Percentiles rank a stretch among this genome's conserved stretches.
These are phyloP conservation scores for Calonectria crousiana DNA, from an alignment of 2,329 filamentous ascomycete genomes.

Conservation along the genomic window DNA sequence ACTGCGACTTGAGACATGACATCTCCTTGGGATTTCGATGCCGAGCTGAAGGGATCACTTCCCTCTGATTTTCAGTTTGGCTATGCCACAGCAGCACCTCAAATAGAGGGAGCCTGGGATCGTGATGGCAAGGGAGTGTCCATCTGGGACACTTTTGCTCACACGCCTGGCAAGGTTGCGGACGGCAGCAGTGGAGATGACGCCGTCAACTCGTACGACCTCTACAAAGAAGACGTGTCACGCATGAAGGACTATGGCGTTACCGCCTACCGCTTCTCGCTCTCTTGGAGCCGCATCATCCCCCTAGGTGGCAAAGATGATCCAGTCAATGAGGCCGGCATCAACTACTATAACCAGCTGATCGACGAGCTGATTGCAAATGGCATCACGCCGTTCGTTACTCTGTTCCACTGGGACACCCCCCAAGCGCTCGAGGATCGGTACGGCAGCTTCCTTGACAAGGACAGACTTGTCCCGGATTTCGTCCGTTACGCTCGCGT, in stretches of 20 bases:
- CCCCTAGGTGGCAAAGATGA: slow-evolving; percentile 73
- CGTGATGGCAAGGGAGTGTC: slow-evolving; percentile 55
- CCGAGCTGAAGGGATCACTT: slow-evolving; percentile 14
- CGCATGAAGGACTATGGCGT: slow-evolving; percentile 70
- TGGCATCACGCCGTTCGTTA: slow-evolving; percentile 71
- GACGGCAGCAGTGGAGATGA: slow-evolving; percentile 55
- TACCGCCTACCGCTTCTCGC: slow-evolving; percentile 72
- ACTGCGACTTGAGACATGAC: slow-evolving; percentile 6
- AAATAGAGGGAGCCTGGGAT: slow-evolving; percentile 56
- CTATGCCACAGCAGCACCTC: slow-evolving; percentile 26
- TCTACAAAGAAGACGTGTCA: slow-evolving; percentile 62
- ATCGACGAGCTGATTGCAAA: slow-evolving; percentile 67
- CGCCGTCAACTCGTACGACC: slow-evolving; percentile 53
- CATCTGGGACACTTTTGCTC: slow-evolving; percentile 56
- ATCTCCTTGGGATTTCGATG: slow-evolving; percentile 22
- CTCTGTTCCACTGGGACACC: slow-evolving; percentile 75
- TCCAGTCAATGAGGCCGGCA: slow-evolving; percentile 70
- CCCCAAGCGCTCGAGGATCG: slow-evolving; percentile 51
- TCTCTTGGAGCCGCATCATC: slow-evolving; percentile 75
- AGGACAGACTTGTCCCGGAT: slow-evolving; percentile 36
- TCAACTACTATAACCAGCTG: slow-evolving; percentile 71
- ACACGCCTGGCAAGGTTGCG: slow-evolving; percentile 53
- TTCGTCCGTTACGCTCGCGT: slow-evolving; percentile 39
- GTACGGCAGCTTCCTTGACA: slow-evolving; percentile 37
- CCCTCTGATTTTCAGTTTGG: slow-evolving; percentile 26